Percentiles rank a stretch among this genome's conserved stretches.
These are phyloP conservation scores for Escallonia rubra DNA, from an alignment of 129 eudicot species.

Conservation along the genomic window DNA sequence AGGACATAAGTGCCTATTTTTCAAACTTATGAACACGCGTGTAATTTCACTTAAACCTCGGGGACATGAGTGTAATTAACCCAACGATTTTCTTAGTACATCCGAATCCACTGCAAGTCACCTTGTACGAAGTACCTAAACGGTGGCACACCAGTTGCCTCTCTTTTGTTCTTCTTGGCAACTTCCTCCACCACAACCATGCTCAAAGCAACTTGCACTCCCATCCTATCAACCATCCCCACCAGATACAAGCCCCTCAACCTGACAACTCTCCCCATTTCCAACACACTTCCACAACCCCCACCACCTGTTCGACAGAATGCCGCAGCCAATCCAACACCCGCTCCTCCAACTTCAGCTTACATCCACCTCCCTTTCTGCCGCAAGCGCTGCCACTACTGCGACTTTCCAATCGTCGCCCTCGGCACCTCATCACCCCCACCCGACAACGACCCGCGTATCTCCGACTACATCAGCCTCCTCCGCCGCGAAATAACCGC, in stretches of 20 bases:
- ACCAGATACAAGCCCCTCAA: slow-evolving; percentile 27
- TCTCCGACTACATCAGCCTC: slow-evolving; percentile 47
- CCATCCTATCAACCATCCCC: slow-evolving; percentile 33
- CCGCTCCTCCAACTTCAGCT: slow-evolving; percentile 74
- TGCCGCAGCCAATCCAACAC: slow-evolving; percentile 34
- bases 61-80: too few species aligned
- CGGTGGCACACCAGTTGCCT: too few species aligned
- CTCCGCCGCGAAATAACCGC: slow-evolving; percentile 70
- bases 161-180: too few species aligned
- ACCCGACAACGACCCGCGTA: slow-evolving; percentile 61
- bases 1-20: too few species aligned
- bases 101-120: too few species aligned
- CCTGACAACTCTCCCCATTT: slow-evolving; percentile 4
- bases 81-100: too few species aligned
- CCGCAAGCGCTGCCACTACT: slow-evolving; percentile 94
- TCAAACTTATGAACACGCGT: too few species aligned
- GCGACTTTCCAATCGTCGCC: slow-evolving; percentile 91
- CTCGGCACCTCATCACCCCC: slow-evolving; percentile 54
- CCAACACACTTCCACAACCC: slow-evolving; percentile 25
- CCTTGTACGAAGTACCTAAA: too few species aligned
- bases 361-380: slow-evolving; percentile 96
- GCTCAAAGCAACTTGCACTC: slow-evolving; percentile 41
- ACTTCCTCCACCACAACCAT: slow-evolving; percentile 6
- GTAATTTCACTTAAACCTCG: too few species aligned
- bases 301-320: slow-evolving; percentile 79